phyloP scores from a whole-genome alignment of 1,139 yeast genomes.

The Protomyces macrosporus region DNA sequence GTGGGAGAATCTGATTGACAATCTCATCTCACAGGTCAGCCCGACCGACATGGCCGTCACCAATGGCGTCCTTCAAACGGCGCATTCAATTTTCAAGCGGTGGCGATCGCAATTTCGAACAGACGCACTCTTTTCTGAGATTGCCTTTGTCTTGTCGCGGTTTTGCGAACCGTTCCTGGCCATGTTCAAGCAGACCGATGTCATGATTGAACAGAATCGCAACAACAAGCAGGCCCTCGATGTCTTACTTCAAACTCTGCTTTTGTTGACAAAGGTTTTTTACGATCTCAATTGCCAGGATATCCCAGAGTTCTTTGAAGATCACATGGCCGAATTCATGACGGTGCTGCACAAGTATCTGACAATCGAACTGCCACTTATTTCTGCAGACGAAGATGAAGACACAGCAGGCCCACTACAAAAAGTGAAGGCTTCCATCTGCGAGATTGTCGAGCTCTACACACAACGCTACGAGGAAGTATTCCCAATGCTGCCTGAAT shows the following conservation, averaged over 20 bases:
- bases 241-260: slow-evolving; percentile 63
- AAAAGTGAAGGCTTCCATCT: slow-evolving; percentile 71
- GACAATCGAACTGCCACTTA: slow-evolving; percentile 51
- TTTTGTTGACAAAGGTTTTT: slow-evolving; percentile 70
- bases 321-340: slow-evolving; percentile 74
- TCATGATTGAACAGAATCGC: slow-evolving; percentile 51
- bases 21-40: slow-evolving; percentile 60
- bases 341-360: slow-evolving; percentile 74
- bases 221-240: slow-evolving; percentile 47
- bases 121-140: slow-evolving; percentile 82
- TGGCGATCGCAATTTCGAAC: slow-evolving; percentile 95
- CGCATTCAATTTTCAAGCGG: slow-evolving; percentile 90
- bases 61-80: slow-evolving; percentile 82
- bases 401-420: slow-evolving; percentile 69
- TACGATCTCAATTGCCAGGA: slow-evolving; percentile 96
- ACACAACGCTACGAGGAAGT: slow-evolving; percentile 89
- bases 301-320: slow-evolving; percentile 96
- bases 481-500: slow-evolving; percentile 67
- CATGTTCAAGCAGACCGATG: slow-evolving; percentile 59
- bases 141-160: slow-evolving; percentile 75
- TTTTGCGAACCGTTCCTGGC: slow-evolving; percentile 77
- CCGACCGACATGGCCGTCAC: slow-evolving; percentile 65
- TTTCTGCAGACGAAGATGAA: slow-evolving; percentile 50
- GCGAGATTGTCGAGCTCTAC: slow-evolving; percentile 79
- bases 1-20: slow-evolving; percentile 71